A percentile compares a stretch with the other conserved stretches of the same genome.
Evolutionary conservation across 192 early-diverging fungal genomes (phyloP).

Genomic region (Linnemannia hyalina): DNA sequence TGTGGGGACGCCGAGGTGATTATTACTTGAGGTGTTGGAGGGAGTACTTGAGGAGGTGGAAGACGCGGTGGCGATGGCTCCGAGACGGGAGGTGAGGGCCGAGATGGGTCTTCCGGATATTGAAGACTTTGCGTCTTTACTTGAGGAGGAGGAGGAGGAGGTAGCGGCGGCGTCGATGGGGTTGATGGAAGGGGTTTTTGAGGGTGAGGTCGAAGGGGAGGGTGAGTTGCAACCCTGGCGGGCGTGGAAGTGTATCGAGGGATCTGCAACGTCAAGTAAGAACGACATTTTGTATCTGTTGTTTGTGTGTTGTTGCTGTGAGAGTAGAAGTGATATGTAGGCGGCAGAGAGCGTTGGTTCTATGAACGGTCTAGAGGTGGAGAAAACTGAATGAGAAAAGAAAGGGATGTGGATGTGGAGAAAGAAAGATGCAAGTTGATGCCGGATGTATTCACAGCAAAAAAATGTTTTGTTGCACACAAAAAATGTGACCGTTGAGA

Average conservation of each 20-base stretch:
- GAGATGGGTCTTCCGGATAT: background rate
- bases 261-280: conserved; percentile 48
- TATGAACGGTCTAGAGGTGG: no score
- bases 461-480: background rate
- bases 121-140: background rate
- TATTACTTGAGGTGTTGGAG: background rate
- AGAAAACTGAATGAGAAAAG: background rate
- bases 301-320: background rate
- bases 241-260: conserved; percentile 51
- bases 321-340: background rate
- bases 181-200: background rate
- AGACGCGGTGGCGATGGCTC: background rate
- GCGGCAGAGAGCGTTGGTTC: background rate
- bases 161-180: background rate
- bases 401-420: conserved; percentile 6
- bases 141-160: conserved; percentile 1
- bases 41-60: conserved; percentile 1
- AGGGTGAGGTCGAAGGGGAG: conserved; percentile 15
- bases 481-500: background rate
- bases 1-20: background rate
- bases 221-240: conserved; percentile 17
- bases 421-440: conserved; percentile 2
- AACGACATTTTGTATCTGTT: conserved; percentile 31
- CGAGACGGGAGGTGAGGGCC: background rate
- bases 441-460: background rate